Percentiles rank a stretch among this genome's conserved stretches.
phyloP scores from a whole-genome alignment of 2,329 filamentous ascomycete genomes.

The Penicillium verrucosum region DNA sequence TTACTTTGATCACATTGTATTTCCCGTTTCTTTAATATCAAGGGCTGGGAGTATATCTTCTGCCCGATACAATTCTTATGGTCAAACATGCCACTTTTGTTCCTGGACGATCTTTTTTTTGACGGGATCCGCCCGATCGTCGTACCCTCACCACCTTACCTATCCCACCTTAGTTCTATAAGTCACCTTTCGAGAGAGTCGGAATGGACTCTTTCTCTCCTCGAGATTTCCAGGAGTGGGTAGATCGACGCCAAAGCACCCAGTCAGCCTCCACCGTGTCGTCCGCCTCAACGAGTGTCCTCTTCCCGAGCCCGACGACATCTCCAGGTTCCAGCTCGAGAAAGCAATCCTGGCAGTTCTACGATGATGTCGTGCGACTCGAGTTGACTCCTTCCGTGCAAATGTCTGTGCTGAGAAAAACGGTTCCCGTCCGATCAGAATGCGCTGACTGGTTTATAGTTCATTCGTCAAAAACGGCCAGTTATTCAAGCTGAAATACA shows the following conservation, averaged over 20 bases:
- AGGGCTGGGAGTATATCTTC: background rate
- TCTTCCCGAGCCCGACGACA: conserved; percentile 28
- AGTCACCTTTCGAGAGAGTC: background rate
- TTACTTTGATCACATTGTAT: conserved; percentile 15
- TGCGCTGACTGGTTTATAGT: conserved; percentile 19
- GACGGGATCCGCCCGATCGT: conserved; percentile 6
- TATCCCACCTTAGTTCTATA: conserved; percentile 1
- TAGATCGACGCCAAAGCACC: conserved; percentile 27
- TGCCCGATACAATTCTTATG: background rate
- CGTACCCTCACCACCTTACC: background rate
- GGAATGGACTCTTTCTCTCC: conserved; percentile 19
- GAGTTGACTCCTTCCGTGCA: conserved; percentile 33
- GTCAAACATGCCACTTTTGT: conserved; percentile 3
- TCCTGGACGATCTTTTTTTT: conserved; percentile 8
- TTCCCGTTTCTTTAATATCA: conserved; percentile 9
- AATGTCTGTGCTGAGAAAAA: conserved; percentile 25
- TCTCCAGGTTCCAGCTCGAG: conserved; percentile 29
- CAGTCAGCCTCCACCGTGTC: conserved; percentile 31
- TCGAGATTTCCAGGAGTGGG: conserved; percentile 31
- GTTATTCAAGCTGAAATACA: conserved; percentile 41
- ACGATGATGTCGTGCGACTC: conserved; percentile 33
- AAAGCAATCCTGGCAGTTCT: conserved; percentile 30
- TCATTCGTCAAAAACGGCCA: conserved; percentile 40
- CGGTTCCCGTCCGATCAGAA: background rate
- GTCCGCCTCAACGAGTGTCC: conserved; percentile 32